A percentile compares a stretch with the other conserved stretches of the same genome.
These are phyloP conservation scores for Bryoglossum gracile DNA, from an alignment of 495 filamentous ascomycete genomes.

Conservation along the genomic window DNA sequence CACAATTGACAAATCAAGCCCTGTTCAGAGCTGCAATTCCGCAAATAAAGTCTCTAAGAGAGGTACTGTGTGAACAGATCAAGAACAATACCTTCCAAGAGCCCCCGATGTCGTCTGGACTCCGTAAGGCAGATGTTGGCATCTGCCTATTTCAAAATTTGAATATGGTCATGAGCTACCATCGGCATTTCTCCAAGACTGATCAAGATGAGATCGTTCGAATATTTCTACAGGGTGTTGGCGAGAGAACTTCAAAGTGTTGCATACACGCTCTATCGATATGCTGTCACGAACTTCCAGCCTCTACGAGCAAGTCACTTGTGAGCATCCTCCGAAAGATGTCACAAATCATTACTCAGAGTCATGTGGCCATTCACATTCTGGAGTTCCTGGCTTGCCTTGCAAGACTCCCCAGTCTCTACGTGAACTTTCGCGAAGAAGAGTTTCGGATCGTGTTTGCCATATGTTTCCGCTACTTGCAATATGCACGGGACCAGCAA, in stretches of 20 bases:
- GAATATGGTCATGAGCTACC: slow-evolving; percentile 79
- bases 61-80: slow-evolving; percentile 72
- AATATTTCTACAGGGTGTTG: slow-evolving; percentile 72
- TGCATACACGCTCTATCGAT: slow-evolving; percentile 93
- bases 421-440: slow-evolving; percentile 77
- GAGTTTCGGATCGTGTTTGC: slow-evolving; percentile 90
- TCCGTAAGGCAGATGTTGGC: slow-evolving; percentile 82
- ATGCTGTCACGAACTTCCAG: slow-evolving; percentile 87
- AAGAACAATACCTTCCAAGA: slow-evolving; percentile 66
- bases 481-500: slow-evolving; percentile 49
- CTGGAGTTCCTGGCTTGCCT: slow-evolving; percentile 86
- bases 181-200: slow-evolving; percentile 70
- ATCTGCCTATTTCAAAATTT: slow-evolving; percentile 81
- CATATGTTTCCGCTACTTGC: slow-evolving; percentile 87
- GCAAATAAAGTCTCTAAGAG: slow-evolving; percentile 71
- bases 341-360: slow-evolving; percentile 90
- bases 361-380: slow-evolving; percentile 84
- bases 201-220: slow-evolving; percentile 86
- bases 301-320: slow-evolving; percentile 72
- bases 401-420: slow-evolving; percentile 76
- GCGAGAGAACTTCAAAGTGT: slow-evolving; percentile 78
- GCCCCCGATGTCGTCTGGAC: slow-evolving; percentile 61
- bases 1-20: slow-evolving; percentile 84
- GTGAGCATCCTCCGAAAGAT: slow-evolving; percentile 82
- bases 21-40: slow-evolving; percentile 64